Conservation (phyloP, 495 filamentous ascomycete genomes). For the Lophium mytilinum region DNA sequence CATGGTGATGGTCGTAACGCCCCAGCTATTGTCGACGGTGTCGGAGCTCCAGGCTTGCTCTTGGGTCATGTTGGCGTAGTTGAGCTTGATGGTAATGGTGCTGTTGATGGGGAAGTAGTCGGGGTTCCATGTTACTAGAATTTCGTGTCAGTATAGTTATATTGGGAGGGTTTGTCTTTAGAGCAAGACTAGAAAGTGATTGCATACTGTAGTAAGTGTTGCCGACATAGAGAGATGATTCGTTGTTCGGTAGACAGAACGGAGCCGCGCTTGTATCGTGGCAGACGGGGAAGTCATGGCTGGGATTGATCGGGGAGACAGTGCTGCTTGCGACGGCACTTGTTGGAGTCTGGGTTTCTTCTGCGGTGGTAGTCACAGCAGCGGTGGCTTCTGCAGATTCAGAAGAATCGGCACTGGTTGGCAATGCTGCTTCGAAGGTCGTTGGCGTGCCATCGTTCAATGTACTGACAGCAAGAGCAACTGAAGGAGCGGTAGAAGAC, state of each 20-base stretch:
- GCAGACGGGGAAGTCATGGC: constrained; percentile 33
- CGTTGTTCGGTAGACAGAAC: constrained; percentile 37
- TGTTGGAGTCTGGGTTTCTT: constrained; percentile 15
- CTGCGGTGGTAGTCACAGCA: background rate
- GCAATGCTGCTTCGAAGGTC: constrained; percentile 14
- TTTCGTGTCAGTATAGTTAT: background rate
- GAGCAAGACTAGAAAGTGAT: background rate
- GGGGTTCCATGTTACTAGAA: constrained; percentile 38
- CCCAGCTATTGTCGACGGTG: constrained; percentile 35
- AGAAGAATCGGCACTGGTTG: constrained; percentile 1
- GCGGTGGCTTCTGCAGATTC: background rate
- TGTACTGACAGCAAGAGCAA: constrained; percentile 11
- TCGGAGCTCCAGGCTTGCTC: constrained; percentile 35
- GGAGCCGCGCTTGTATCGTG: constrained; percentile 27
- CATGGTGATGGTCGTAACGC: constrained; percentile 34
- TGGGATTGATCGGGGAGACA: constrained; percentile 3
- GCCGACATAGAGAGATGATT: constrained; percentile 32
- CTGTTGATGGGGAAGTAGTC: constrained; percentile 36
- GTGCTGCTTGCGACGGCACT: constrained; percentile 11
- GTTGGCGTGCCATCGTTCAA: constrained; percentile 16
- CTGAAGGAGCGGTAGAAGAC: constrained; percentile 7
- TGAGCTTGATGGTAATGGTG: constrained; percentile 36
- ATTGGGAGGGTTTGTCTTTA: background rate
- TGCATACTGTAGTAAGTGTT: constrained; percentile 34
- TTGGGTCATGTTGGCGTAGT: constrained; percentile 29